A percentile compares a stretch with the other conserved stretches of the same genome.
Evolutionary conservation across 805 yeast genomes (phyloP).

Genomic region (Sugiyamaella chiloensis): DNA sequence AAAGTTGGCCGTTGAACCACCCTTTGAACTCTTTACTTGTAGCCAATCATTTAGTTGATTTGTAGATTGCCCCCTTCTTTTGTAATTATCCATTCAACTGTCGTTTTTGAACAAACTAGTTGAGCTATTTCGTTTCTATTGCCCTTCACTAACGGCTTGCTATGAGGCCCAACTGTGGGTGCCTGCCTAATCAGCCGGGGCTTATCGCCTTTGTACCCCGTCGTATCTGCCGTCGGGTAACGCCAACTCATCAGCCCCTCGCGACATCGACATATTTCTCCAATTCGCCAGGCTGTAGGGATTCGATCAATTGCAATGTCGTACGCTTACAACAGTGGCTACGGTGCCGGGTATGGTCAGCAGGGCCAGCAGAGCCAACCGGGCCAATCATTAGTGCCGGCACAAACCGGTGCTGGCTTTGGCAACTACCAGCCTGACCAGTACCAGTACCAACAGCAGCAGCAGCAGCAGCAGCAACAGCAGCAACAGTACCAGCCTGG

Average conservation of each 20-base stretch:
- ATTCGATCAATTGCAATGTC: conserved; percentile 2
- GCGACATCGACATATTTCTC: not conserved
- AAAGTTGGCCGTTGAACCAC: too few species aligned
- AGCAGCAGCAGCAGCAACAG: conserved; percentile 19
- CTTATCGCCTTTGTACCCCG: not conserved
- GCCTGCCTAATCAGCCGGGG: not conserved
- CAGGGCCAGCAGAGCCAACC: conserved; percentile 4
- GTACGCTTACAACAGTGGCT: conserved; percentile 2
- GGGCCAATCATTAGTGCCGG: conserved; percentile 14
- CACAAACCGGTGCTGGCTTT: conserved; percentile 10
- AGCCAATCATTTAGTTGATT: too few species aligned
- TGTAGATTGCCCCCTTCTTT: too few species aligned
- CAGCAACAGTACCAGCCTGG: too few species aligned
- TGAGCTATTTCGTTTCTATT: too few species aligned
- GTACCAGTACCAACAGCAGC: conserved; percentile 16
- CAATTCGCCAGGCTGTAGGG: not conserved
- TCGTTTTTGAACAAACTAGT: too few species aligned
- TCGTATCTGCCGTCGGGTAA: conserved; percentile 4
- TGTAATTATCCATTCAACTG: too few species aligned
- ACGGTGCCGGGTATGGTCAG: conserved; percentile 17
- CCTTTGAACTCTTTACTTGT: too few species aligned
- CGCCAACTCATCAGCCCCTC: not conserved
- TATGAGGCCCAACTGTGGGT: too few species aligned
- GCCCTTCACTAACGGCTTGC: too few species aligned
- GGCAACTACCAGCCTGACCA: conserved; percentile 7